Evolutionary conservation across 352 stramenopile genomes (phyloP), one percentile per base, ranked within the genome.

Genomic region (Globisporangium middletonii): DNA sequence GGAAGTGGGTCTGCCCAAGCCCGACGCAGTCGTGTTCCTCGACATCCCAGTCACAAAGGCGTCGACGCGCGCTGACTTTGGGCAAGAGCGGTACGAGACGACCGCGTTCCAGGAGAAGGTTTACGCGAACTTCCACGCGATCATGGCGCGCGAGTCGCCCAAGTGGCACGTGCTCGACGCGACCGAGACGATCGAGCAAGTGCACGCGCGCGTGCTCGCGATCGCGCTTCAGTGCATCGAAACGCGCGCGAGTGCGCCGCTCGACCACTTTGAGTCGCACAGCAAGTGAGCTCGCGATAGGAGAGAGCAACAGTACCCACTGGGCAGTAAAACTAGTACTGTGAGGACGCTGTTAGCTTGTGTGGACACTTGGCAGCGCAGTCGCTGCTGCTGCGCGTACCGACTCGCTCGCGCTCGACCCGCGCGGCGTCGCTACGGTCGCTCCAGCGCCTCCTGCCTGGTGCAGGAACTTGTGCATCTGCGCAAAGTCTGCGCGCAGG

Each of bases 1-100:
- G 12, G 98, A 99, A 73, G 74, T 96, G 11, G 98, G 97, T 11
- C 74, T 99, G 28, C 97, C 97, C 12, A 88, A 94, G 59, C 98
- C 97, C 11, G 98, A 99, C 73, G 83, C 82, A 4, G 92, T 99
- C 28, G 89, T 99, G 59, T 99, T 98, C 73, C 74, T 99, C 37
- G 94, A 99, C 69, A 77, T 99, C 16, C 78, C 91, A 18, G 83
- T 97, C 45, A 89, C 96, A 16, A 83, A 97, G 61, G 92, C 77
- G 2, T 66, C 82, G 43, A 82, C 88, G 63, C 84, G 97, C 62
- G 93, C 92, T 53, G 89, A 97, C 60, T 99, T 97, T 65, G 94
- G 94, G 7, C 72, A 92, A 35, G 93, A 98, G 67, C 73, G 92
- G 26, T 98, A 98, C 66, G 93, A 98, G 69, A 97, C 75, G 27